Evolutionary conservation across 768 basidiomycete genomes (phyloP).

Genomic region (Cystobasidiopsis lactophilus): DNA sequence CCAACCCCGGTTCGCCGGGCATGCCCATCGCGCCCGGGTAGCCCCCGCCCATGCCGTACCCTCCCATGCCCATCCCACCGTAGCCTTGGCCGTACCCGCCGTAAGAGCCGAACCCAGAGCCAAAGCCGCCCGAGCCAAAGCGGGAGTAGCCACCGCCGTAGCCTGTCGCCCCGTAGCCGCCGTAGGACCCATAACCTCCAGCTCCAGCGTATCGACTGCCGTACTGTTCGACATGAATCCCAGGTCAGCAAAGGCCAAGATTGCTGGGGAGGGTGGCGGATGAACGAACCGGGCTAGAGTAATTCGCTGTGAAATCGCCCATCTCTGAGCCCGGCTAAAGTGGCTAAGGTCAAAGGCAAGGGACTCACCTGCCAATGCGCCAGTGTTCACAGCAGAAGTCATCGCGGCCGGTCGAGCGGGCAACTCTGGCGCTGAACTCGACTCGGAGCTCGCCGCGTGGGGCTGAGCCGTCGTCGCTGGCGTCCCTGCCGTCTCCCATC

Average conservation of each 20-base stretch:
- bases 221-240: slow-evolving; percentile 1
- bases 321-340: not conserved
- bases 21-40: slow-evolving; percentile 14
- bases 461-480: slow-evolving; percentile 12
- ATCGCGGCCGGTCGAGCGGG: slow-evolving; percentile 45
- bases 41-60: slow-evolving; percentile 4
- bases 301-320: not conserved
- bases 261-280: not conserved
- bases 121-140: slow-evolving; percentile 13
- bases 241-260: not conserved
- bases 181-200: no score
- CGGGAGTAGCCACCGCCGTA: slow-evolving; percentile 6
- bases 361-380: no score
- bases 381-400: slow-evolving; percentile 22
- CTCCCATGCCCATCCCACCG: slow-evolving; percentile 7
- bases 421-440: slow-evolving; percentile 27
- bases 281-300: not conserved
- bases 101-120: slow-evolving; percentile 7
- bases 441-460: slow-evolving; percentile 9
- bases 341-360: not conserved
- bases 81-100: slow-evolving; percentile 10
- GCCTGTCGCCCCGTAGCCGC: not conserved
- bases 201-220: slow-evolving; percentile 2
- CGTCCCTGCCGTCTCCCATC: not conserved
- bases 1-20: slow-evolving; percentile 37